Conservation (phyloP, 202 grass and related monocot genomes). For the Digitaria exilis region DNA sequence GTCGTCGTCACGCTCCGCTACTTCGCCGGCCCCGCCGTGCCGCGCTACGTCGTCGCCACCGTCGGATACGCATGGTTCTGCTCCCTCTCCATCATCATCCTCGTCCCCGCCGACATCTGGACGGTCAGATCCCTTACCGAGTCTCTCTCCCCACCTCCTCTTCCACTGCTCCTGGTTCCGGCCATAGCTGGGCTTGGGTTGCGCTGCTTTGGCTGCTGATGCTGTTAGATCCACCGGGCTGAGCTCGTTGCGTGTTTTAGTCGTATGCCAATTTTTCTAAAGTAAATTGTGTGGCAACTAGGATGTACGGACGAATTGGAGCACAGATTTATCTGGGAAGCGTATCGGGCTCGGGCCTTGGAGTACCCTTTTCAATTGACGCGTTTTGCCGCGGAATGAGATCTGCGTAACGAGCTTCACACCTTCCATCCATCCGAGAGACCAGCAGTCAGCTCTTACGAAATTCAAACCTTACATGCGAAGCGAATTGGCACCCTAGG, state of each 20-base stretch:
- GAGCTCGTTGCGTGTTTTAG: slow-evolving; percentile 23
- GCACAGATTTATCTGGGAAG: not conserved
- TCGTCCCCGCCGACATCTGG: slow-evolving; percentile 99
- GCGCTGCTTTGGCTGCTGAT: slow-evolving; percentile 6
- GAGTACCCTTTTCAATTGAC: slow-evolving; percentile 25
- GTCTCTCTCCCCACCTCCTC: not conserved
- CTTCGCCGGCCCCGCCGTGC: slow-evolving; percentile 94
- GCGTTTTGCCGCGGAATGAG: not conserved
- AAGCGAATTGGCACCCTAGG: slow-evolving; percentile 15
- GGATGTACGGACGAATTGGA: not conserved
- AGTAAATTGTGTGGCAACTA: not conserved
- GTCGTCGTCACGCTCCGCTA: slow-evolving; percentile 91
- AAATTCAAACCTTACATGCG: slow-evolving; percentile 8
- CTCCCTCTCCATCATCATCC: slow-evolving; percentile 99
- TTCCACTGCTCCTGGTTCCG: not conserved
- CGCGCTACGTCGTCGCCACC: slow-evolving; percentile 80
- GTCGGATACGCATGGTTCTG: slow-evolving; percentile 99
- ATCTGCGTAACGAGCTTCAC: not conserved
- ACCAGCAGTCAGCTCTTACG: not conserved
- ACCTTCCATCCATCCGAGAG: not conserved
- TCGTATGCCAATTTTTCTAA: not conserved
- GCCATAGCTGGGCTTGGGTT: not conserved
- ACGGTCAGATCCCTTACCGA: slow-evolving; percentile 69
- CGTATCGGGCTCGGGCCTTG: not conserved
- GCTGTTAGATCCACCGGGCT: slow-evolving; percentile 39